Conservation (phyloP, 2,329 filamentous ascomycete species). For the Colletotrichum simmondsii region DNA sequence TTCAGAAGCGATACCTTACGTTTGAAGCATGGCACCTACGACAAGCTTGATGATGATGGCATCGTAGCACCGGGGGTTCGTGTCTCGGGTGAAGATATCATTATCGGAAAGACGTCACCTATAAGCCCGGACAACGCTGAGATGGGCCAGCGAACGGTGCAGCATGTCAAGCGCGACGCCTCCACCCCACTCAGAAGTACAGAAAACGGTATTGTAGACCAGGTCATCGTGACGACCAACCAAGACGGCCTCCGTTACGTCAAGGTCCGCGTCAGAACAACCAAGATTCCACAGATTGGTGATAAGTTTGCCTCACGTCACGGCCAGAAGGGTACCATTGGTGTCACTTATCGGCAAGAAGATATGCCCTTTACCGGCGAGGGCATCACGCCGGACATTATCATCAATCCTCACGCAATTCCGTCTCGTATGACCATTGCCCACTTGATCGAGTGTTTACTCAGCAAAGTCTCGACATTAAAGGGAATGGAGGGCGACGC, state of each 20-base stretch:
- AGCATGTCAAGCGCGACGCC: constrained; percentile 93
- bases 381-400: constrained; percentile 92
- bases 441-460: constrained; percentile 98
- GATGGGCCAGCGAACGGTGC: constrained; percentile 88
- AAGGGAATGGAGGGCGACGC: constrained; percentile 97
- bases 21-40: constrained; percentile 94
- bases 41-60: constrained; percentile 97
- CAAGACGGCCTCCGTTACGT: constrained; percentile 94
- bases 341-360: constrained; percentile 96
- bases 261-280: constrained; percentile 96
- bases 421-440: constrained; percentile 99
- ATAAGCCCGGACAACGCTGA: constrained; percentile 94
- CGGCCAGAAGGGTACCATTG: constrained; percentile 98
- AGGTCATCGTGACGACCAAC: constrained; percentile 93
- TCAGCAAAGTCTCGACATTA: constrained; percentile 94
- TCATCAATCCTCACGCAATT: constrained; percentile 99
- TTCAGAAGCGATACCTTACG: constrained; percentile 88
- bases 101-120: constrained; percentile 98
- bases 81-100: constrained; percentile 97
- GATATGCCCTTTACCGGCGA: constrained; percentile 98
- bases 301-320: constrained; percentile 99
- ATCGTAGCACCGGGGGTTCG: constrained; percentile 93
- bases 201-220: constrained; percentile 95
- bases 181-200: constrained; percentile 95
- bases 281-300: constrained; percentile 97